Base-by-base conservation (phyloP, 2,329 filamentous ascomycete genomes). In the Nigrospora osmanthi region DNA sequence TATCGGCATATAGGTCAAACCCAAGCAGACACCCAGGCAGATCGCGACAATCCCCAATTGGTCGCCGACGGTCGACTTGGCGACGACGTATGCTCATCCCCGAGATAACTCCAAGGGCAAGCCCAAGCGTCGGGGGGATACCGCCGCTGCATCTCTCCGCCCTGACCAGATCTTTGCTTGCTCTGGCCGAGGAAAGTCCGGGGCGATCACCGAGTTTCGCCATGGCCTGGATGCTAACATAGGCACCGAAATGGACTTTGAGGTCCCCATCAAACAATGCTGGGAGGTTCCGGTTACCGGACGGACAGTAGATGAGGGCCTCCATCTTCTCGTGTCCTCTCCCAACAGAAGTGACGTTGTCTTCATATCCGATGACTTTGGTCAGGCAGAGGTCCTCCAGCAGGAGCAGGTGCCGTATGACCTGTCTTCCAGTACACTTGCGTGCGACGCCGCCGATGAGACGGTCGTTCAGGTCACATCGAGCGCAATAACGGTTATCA, bases 141-240 rank as follows among this genome's bases (percentile, higher is more conserved):
- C 47, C 34, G 45, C 45, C 39, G 42, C 48, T 55, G 47, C 50
- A 58, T 45, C 56, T 53, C 51, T 54, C 44, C 43, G 54, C 28
- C 69, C 68, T n/a, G 78, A 83, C 52, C 71, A 75, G 19, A 58
- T 89, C 13, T 89, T 86, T 61, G 76, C 78, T 17, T 83, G 81
- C 37, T 82, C 81, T 16, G 81, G 84, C 1, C 78, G 78, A 52
- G 81, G 81, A 1, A 63, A 67, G 1, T 74, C 72, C 30, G 85
- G 85, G 11, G 74, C 76, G 9, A 67, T 91, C 19, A 78, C 79
- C 3, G 85, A 91, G 56, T 71, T 87, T 49, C 76, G 85, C 49
- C 72, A 80, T 60, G 87, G 87, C 4, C 65, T 87, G 28, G 79
- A 85, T 55, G 87, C 84, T 15, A 79, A 76, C 45, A 78, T 87